Percentiles rank a stretch among this genome's conserved stretches.
Conservation (phyloP, 1,284 basidiomycete species). For the Jaminaea rosea region DNA sequence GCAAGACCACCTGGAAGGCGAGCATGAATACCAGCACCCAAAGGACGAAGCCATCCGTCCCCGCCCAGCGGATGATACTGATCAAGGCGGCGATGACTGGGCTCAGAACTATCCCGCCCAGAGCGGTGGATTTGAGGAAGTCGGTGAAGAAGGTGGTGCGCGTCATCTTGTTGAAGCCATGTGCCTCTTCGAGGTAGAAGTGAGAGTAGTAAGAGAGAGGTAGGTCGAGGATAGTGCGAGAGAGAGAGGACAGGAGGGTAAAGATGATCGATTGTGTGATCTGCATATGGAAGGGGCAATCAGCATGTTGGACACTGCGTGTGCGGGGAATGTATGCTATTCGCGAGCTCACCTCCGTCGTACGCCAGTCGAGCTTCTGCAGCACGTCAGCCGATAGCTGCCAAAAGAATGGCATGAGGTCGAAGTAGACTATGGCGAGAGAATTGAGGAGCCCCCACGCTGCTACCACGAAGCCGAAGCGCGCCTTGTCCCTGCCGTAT, state of each 20-base stretch:
- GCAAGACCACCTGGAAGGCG: constrained; percentile 63
- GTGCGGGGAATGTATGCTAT: no score
- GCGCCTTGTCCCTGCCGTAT: constrained; percentile 87
- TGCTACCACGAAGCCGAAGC: constrained; percentile 65
- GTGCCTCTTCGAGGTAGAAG: constrained; percentile 86
- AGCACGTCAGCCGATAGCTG: constrained; percentile 53
- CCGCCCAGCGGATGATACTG: constrained; percentile 83
- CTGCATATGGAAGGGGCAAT: neutral
- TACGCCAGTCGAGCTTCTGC: constrained; percentile 10
- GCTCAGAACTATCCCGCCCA: constrained; percentile 68
- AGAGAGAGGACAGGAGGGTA: constrained; percentile 11
- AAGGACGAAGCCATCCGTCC: constrained; percentile 48
- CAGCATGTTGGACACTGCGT: neutral
- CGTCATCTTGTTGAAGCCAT: constrained; percentile 94
- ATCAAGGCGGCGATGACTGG: constrained; percentile 82
- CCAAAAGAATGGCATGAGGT: constrained; percentile 76
- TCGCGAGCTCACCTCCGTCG: constrained; percentile 12
- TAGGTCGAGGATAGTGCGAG: constrained; percentile 55
- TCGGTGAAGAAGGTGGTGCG: constrained; percentile 60
- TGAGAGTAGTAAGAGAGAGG: constrained; percentile 68
- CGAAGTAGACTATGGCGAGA: constrained; percentile 63
- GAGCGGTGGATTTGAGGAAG: constrained; percentile 66
- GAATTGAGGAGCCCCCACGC: constrained; percentile 66
- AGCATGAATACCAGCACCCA: constrained; percentile 40
- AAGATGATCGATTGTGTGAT: constrained; percentile 7